A percentile compares a stretch with the other conserved stretches of the same genome.
Conservation (phyloP, 345 rosid genomes). For the Eucalyptus grandis region DNA sequence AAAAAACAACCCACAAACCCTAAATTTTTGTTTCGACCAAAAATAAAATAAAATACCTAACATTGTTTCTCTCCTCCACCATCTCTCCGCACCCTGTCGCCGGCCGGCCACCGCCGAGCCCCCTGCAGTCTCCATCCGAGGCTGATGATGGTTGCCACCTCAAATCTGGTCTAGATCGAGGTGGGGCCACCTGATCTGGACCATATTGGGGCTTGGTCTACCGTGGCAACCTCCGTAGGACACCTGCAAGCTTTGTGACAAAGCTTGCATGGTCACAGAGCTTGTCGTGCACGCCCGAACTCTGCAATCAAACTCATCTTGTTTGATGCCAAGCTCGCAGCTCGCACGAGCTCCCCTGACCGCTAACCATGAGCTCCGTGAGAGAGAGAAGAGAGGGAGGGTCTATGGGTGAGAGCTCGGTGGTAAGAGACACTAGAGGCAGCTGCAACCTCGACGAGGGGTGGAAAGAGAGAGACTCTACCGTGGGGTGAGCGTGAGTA, state of each 20-base stretch:
- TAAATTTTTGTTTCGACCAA: not conserved
- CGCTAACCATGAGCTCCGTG: not conserved
- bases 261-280: not conserved
- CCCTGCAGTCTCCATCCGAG: not conserved
- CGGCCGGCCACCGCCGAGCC: not conserved
- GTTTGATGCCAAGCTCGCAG: not conserved
- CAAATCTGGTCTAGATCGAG: not conserved
- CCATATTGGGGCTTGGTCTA: not conserved
- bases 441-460: not conserved
- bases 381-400: not conserved
- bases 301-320: not conserved
- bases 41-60: too few relatives aligned
- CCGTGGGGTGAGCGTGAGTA: not conserved
- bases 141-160: not conserved
- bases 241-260: not conserved
- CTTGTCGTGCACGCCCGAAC: not conserved
- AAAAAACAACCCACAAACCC: not conserved
- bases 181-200: not conserved
- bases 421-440: not conserved
- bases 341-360: not conserved
- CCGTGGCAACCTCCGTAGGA: not conserved
- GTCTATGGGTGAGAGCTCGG: not conserved
- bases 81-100: not conserved
- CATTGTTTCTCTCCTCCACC: not conserved
- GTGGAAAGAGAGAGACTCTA: not conserved